A percentile compares a stretch with the other conserved stretches of the same genome.
Evolutionary conservation across 1,139 yeast genomes (phyloP).

Genomic region (Debaryomycetaceae sp.): DNA sequence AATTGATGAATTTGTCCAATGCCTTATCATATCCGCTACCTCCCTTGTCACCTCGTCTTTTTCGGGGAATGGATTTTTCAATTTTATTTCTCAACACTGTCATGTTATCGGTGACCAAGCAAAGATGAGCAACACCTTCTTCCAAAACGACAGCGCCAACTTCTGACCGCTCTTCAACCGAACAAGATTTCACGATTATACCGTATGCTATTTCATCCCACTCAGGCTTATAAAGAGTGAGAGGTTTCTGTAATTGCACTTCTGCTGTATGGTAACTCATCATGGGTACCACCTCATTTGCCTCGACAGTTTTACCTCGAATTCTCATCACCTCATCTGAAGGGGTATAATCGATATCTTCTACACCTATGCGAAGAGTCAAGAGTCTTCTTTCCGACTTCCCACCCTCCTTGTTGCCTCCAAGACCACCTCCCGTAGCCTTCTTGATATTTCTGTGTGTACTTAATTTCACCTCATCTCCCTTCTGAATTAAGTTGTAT

Average conservation of each 20-base stretch:
- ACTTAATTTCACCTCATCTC: slow-evolving; percentile 68
- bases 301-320: slow-evolving; percentile 74
- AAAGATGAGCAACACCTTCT: slow-evolving; percentile 92
- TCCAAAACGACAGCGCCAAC: slow-evolving; percentile 92
- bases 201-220: slow-evolving; percentile 79
- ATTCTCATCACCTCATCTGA: slow-evolving; percentile 73
- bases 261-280: slow-evolving; percentile 89
- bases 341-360: slow-evolving; percentile 74
- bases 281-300: slow-evolving; percentile 74
- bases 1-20: slow-evolving; percentile 61
- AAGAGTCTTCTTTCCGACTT: slow-evolving; percentile 58
- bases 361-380: slow-evolving; percentile 55
- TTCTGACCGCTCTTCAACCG: slow-evolving; percentile 79
- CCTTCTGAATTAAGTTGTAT: slow-evolving; percentile 73
- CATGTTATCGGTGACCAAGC: slow-evolving; percentile 85
- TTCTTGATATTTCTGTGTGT: slow-evolving; percentile 66
- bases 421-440: slow-evolving; percentile 20
- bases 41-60: slow-evolving; percentile 71
- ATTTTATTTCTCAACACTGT: slow-evolving; percentile 78
- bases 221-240: slow-evolving; percentile 66
- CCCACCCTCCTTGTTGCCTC: slow-evolving; percentile 39
- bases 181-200: slow-evolving; percentile 64
- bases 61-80: slow-evolving; percentile 82
- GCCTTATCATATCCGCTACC: slow-evolving; percentile 80
- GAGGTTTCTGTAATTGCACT: slow-evolving; percentile 64